Percentiles rank a stretch among this genome's conserved stretches.
Evolutionary conservation across 371 early-diverging fungal species (phyloP).

Genomic region (Mortierella polycephala): DNA sequence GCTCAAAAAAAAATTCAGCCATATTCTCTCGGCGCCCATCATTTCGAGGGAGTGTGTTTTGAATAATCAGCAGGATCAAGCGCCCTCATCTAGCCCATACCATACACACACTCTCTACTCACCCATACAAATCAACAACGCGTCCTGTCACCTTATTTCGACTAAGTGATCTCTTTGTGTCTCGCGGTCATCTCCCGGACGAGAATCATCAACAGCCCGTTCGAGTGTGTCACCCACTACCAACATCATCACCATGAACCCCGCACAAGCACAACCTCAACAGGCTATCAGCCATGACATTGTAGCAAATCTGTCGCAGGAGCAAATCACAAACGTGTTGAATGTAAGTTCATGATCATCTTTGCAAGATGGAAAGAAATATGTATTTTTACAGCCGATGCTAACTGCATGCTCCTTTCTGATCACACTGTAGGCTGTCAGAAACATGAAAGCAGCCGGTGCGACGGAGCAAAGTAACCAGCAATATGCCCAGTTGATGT

Average conservation of each 20-base stretch:
- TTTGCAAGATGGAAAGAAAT: neutral
- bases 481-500: slow-evolving; percentile 76
- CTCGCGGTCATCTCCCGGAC: neutral
- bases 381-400: neutral
- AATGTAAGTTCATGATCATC: slow-evolving; percentile 22
- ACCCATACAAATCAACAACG: neutral
- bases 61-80: no score
- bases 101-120: neutral
- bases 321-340: slow-evolving; percentile 45
- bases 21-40: neutral
- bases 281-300: slow-evolving; percentile 42
- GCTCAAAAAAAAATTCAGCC: no score
- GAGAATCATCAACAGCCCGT: neutral
- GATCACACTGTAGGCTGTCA: slow-evolving; percentile 27
- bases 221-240: neutral
- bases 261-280: slow-evolving; percentile 26
- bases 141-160: neutral
- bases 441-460: slow-evolving; percentile 63
- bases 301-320: slow-evolving; percentile 51
- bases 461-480: slow-evolving; percentile 77
- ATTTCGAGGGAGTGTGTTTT: neutral
- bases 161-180: neutral
- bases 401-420: neutral
- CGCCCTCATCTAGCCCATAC: neutral
- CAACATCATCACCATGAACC: slow-evolving; percentile 25